Evolutionary conservation across 2,329 filamentous ascomycete genomes (phyloP).

Genomic region (Colletotrichum camelliae): DNA sequence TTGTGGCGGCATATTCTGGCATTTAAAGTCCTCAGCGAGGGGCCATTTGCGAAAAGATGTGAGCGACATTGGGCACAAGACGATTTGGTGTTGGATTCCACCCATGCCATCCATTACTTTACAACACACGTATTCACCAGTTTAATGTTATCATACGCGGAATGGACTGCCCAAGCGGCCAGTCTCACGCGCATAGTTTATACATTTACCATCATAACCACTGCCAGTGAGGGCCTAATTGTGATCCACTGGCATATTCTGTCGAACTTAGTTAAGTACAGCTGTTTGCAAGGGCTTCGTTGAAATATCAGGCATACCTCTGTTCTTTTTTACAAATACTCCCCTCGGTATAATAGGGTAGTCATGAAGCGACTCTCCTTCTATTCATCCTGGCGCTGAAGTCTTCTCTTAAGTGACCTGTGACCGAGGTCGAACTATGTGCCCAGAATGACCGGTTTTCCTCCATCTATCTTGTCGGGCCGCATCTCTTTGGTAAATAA

Average conservation of each 20-base stretch:
- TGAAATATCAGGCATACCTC: neutral
- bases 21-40: neutral
- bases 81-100: neutral
- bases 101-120: neutral
- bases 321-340: neutral
- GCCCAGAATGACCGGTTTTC: neutral
- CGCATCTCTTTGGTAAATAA: neutral
- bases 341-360: neutral
- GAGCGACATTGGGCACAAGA: neutral
- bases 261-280: neutral
- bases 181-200: neutral
- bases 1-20: slow-evolving; percentile 7
- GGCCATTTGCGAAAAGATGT: neutral
- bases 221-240: neutral
- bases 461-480: neutral
- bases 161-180: neutral
- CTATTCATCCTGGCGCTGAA: neutral
- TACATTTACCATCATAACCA: neutral
- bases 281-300: neutral
- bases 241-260: neutral
- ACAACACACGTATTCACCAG: neutral
- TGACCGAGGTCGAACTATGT: neutral
- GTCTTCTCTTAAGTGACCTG: neutral
- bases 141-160: slow-evolving; percentile 8
- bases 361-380: neutral